These are phyloP conservation scores for Trichoderma parareesei DNA, from an alignment of 495 filamentous ascomycete genomes.

Conservation along the genomic window DNA sequence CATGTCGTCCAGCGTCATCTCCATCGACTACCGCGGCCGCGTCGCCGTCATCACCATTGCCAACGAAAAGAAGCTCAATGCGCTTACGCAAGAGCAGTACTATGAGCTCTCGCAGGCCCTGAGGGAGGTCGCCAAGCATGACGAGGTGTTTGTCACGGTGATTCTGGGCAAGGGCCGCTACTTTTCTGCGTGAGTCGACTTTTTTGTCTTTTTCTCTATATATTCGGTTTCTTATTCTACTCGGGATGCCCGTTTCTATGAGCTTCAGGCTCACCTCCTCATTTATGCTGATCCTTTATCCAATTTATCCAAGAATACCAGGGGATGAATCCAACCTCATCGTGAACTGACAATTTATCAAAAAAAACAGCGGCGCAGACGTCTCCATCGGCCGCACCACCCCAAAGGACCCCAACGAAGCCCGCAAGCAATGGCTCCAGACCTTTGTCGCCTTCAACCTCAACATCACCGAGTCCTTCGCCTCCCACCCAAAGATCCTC, in stretches of 20 bases:
- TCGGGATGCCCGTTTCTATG: neutral
- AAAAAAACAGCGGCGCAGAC: slow-evolving; percentile 71
- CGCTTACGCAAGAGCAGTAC: slow-evolving; percentile 66
- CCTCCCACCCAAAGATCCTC: slow-evolving; percentile 91
- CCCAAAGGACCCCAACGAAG: slow-evolving; percentile 26
- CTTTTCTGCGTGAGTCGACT: slow-evolving; percentile 94
- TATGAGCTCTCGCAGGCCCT: slow-evolving; percentile 61
- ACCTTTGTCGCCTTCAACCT: slow-evolving; percentile 80
- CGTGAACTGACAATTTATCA: neutral
- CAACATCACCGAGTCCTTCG: slow-evolving; percentile 81
- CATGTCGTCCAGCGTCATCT: slow-evolving; percentile 18
- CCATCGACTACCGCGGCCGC: slow-evolving; percentile 50
- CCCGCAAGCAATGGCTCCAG: slow-evolving; percentile 45
- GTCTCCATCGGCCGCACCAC: slow-evolving; percentile 43
- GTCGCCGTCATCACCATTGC: slow-evolving; percentile 88
- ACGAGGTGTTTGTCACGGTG: slow-evolving; percentile 80
- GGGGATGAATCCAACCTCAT: no score
- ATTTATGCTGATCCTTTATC: no score
- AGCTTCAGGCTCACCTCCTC: no score
- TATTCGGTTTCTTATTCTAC: neutral
- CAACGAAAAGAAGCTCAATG: slow-evolving; percentile 80
- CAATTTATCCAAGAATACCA: no score
- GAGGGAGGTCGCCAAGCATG: slow-evolving; percentile 62
- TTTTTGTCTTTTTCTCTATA: neutral
- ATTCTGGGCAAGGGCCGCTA: slow-evolving; percentile 81